Evolutionary conservation across 208 protist species (phyloP).

Genomic region (Spongospora subterranea): DNA sequence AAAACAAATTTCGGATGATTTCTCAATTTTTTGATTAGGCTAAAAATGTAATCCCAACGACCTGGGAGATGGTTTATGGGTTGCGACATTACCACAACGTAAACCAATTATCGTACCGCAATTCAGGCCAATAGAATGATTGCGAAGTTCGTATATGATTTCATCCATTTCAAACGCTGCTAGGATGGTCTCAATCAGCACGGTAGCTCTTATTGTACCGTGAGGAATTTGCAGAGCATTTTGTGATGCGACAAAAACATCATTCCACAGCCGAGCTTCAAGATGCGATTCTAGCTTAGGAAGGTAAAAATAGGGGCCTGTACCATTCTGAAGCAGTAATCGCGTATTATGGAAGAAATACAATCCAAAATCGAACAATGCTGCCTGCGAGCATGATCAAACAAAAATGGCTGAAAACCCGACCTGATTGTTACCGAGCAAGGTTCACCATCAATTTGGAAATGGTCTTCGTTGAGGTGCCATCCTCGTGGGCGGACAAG

Average conservation of each 20-base stretch:
- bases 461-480: slow-evolving; percentile 74
- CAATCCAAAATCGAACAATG: slow-evolving; percentile 79
- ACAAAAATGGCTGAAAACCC: not conserved
- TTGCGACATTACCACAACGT: not conserved
- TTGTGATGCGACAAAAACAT: slow-evolving; percentile 72
- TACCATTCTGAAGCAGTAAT: slow-evolving; percentile 59
- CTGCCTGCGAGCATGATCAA: not conserved
- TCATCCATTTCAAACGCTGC: slow-evolving; percentile 78
- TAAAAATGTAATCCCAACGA: slow-evolving; percentile 80
- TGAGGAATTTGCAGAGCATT: slow-evolving; percentile 63
- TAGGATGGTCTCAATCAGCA: slow-evolving; percentile 75
- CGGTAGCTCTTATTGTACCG: slow-evolving; percentile 74
- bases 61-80: not conserved
- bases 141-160: slow-evolving; percentile 75
- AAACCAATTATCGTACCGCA: slow-evolving; percentile 66
- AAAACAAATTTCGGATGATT: slow-evolving; percentile 68
- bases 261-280: slow-evolving; percentile 74
- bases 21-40: slow-evolving; percentile 76
- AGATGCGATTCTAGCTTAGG: slow-evolving; percentile 75
- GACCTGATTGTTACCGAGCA: not conserved
- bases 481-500: slow-evolving; percentile 75
- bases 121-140: slow-evolving; percentile 76
- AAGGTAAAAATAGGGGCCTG: slow-evolving; percentile 75
- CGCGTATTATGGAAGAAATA: slow-evolving; percentile 76
- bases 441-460: slow-evolving; percentile 73